Percentiles rank a stretch among this genome's conserved stretches.
Conservation (phyloP, 2,329 filamentous ascomycete genomes). For the Colletotrichum sp. region DNA sequence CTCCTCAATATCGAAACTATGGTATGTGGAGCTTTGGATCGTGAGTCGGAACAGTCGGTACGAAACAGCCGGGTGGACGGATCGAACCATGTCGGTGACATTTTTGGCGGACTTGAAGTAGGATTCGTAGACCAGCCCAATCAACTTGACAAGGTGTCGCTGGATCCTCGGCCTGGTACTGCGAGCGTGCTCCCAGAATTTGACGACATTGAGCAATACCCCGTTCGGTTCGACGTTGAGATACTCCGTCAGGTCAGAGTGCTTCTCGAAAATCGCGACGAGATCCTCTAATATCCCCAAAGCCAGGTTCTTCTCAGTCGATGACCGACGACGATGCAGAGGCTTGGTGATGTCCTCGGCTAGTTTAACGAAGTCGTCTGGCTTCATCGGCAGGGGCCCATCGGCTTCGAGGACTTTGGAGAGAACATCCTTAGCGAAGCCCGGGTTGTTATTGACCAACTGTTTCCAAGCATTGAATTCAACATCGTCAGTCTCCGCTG, state of each 20-base stretch:
- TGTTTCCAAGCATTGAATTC: not conserved
- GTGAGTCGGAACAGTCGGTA: constrained; percentile 29
- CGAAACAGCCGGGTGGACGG: not conserved
- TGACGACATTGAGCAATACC: not conserved
- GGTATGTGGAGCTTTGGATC: constrained; percentile 20
- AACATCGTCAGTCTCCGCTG: not conserved
- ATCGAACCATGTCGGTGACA: not conserved
- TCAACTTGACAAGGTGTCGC: not conserved
- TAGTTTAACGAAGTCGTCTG: not conserved
- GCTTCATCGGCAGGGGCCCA: not conserved
- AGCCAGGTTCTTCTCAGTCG: not conserved
- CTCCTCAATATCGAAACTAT: constrained; percentile 27
- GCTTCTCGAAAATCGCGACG: not conserved
- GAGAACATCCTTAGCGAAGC: not conserved
- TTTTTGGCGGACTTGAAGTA: not conserved
- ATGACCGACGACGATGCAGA: not conserved
- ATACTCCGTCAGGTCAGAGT: not conserved
- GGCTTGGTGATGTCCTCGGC: not conserved
- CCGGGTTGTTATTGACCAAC: not conserved
- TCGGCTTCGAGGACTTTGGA: not conserved
- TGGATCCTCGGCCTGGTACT: not conserved
- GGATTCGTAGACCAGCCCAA: not conserved
- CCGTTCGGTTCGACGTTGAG: not conserved
- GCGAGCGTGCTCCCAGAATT: not conserved
- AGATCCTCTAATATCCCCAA: not conserved